Evolutionary conservation across 208 protist genomes (phyloP), one percentile per base, ranked within the genome.

Genomic region (Leptomonas pyrrhocoris): DNA sequence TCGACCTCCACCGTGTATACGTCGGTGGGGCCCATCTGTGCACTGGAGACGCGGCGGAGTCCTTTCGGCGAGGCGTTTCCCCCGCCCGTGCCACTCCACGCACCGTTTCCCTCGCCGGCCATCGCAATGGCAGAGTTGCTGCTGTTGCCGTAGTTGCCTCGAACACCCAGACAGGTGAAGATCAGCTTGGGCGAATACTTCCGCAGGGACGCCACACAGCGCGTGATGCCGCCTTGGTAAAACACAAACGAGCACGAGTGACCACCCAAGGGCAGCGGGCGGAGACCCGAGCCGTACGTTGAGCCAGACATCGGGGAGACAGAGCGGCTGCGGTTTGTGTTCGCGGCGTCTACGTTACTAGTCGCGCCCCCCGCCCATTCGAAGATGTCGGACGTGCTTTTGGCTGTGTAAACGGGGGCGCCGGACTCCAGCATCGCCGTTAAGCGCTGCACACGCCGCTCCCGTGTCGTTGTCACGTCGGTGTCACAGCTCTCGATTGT

Each of bases 381-480:
- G 28, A 74, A 58, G 27, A 53, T 45, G 50, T 80, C 62, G 0
- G 61, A 45, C 16, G 23, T 34, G 15, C 30, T 59, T 27, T 49
- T 70, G 1, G 65, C 53, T 16, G 60, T 59, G 51, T 71, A 77
- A 30, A 50, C 72, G 4, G 21, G 34, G 12, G 72, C 62, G 34
- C 72, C 72, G 8, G 72, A 12, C 25, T 51, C 28, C 2, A 77
- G 56, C n/a, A 38, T 42, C n/a, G 81, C 28, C 0, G 70, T 80
- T 19, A 84, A 45, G n/a, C 66, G 56, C 43, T 84, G 69, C 28
- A 84, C 74, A 5, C 70, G 74, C 0, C 79, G 74, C 23, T 84
- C 73, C 11, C 79, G 79, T 30, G 70, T 54, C 13, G 74, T 78
- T 40, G 73, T 16, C 11, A 73, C 45, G 43, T 77, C 49, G 12